Conservation (phyloP, 208 protist species). For the Acanthamoeba royreba region DNA sequence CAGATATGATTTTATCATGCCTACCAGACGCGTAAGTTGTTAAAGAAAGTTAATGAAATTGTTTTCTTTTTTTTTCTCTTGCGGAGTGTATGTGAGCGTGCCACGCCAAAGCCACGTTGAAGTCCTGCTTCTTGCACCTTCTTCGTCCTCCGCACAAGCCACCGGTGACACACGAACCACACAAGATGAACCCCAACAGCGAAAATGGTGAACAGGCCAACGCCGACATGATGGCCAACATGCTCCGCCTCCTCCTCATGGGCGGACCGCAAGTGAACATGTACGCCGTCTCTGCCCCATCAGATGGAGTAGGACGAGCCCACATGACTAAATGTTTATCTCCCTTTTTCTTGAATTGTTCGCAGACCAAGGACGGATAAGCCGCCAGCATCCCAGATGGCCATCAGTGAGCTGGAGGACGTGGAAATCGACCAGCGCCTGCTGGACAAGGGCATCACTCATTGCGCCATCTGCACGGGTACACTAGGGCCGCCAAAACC, state of each 20-base stretch:
- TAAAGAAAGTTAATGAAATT: too few relatives aligned
- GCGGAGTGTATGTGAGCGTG: too few relatives aligned
- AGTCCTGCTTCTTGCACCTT: too few relatives aligned
- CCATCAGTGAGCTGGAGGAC: conserved; percentile 30
- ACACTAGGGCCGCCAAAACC: neutral
- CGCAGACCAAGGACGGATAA: neutral
- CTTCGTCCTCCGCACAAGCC: too few relatives aligned
- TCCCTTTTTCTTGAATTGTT: neutral
- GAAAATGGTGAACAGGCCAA: neutral
- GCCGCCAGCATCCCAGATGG: neutral
- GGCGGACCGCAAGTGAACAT: neutral
- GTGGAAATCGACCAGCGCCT: neutral
- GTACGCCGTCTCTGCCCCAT: neutral
- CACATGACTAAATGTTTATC: neutral
- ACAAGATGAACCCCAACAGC: too few relatives aligned
- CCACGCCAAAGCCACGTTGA: too few relatives aligned
- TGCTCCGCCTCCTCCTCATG: neutral
- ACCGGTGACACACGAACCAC: too few relatives aligned
- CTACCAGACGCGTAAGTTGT: too few relatives aligned
- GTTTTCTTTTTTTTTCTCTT: too few relatives aligned
- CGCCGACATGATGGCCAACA: neutral
- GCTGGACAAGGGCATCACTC: neutral
- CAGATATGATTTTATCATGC: too few relatives aligned
- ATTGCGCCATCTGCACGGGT: conserved; percentile 13
- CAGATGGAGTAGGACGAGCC: neutral